These are phyloP conservation scores for Pichiaceae sp. DNA, from an alignment of 1,139 yeast genomes.

Conservation along the genomic window DNA sequence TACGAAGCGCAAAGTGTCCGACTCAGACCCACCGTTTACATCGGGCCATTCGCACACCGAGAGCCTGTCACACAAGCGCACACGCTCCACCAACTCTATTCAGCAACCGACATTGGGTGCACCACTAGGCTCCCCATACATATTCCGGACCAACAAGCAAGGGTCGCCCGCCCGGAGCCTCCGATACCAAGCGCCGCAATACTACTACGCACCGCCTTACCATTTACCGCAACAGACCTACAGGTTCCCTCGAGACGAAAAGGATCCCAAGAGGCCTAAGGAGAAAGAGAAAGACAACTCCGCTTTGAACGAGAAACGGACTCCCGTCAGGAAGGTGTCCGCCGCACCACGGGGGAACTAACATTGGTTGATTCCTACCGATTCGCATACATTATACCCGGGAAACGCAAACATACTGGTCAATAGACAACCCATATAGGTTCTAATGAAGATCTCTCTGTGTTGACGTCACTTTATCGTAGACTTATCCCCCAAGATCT, in stretches of 20 bases:
- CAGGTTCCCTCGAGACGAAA: conserved; percentile 1
- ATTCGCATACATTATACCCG: too few species aligned
- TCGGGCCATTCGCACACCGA: background rate
- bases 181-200: conserved; percentile 1
- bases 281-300: background rate
- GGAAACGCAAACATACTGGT: too few species aligned
- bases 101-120: background rate
- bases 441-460: too few species aligned
- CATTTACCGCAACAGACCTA: conserved; percentile 5
- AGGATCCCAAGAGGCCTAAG: background rate
- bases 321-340: too few species aligned
- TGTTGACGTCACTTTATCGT: too few species aligned
- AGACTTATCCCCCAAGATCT: too few species aligned
- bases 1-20: background rate
- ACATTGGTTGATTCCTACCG: too few species aligned
- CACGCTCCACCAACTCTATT: background rate
- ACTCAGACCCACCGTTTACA: background rate
- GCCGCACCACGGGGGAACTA: too few species aligned
- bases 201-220: conserved; percentile 4
- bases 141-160: conserved; percentile 5
- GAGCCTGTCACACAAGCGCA: background rate
- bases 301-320: too few species aligned
- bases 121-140: conserved; percentile 4
- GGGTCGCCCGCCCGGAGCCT: background rate
- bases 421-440: too few species aligned